Conservation (phyloP, 306 rosid genomes). For the Dicorynia guianensis region DNA sequence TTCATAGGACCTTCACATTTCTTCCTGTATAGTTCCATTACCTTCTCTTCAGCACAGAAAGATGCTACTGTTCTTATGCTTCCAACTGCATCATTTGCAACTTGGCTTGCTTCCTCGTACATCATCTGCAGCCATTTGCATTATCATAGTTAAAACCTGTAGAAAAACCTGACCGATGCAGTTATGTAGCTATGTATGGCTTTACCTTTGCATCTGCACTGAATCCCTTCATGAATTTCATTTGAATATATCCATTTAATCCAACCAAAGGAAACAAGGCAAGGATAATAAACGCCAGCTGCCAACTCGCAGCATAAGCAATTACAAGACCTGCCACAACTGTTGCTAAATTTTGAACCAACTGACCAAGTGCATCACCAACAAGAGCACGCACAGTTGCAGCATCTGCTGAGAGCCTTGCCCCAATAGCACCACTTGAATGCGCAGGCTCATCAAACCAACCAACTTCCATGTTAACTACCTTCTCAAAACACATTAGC, state of each 20-base stretch:
- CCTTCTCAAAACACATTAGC: conserved; percentile 72
- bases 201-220: conserved; percentile 70
- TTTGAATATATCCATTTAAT: conserved; percentile 61
- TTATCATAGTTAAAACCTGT: conserved; percentile 9
- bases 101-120: conserved; percentile 89
- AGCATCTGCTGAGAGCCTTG: conserved; percentile 84
- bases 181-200: neutral
- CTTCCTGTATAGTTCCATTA: conserved; percentile 69
- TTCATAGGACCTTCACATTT: conserved; percentile 78
- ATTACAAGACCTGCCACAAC: conserved; percentile 64
- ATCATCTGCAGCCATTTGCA: conserved; percentile 53
- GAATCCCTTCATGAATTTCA: conserved; percentile 71
- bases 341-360: conserved; percentile 60
- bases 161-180: neutral
- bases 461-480: conserved; percentile 73
- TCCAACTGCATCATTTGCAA: conserved; percentile 83
- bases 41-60: conserved; percentile 84
- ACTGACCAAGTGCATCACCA: conserved; percentile 66
- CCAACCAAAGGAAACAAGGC: conserved; percentile 64
- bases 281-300: conserved; percentile 63
- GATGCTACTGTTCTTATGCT: conserved; percentile 84
- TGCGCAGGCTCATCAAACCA: conserved; percentile 83
- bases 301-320: conserved; percentile 76
- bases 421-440: conserved; percentile 75
- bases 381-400: conserved; percentile 72